These are phyloP conservation scores for Boletus sp. DNA, from an alignment of 768 basidiomycete species.

Conservation along the genomic window DNA sequence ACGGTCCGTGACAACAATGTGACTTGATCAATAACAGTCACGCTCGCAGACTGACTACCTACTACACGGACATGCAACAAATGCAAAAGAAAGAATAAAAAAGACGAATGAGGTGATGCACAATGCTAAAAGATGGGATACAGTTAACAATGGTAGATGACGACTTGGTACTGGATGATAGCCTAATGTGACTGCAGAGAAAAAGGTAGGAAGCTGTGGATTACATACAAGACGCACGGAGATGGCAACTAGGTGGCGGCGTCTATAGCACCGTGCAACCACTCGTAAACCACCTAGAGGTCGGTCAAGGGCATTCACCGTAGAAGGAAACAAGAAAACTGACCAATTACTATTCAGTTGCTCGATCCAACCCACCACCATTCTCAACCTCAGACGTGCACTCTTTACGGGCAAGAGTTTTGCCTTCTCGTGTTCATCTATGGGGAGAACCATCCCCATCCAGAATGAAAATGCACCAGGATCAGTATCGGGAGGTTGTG, in stretches of 20 bases:
- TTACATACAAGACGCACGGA: slow-evolving; percentile 10
- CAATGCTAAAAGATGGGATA: slow-evolving; percentile 16
- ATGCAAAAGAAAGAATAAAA: not conserved
- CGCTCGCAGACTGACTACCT: not conserved
- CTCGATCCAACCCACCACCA: slow-evolving; percentile 96
- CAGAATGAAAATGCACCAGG: slow-evolving; percentile 77
- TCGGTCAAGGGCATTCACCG: slow-evolving; percentile 14
- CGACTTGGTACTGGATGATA: not conserved
- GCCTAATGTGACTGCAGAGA: slow-evolving; percentile 8
- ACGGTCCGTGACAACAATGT: slow-evolving; percentile 12
- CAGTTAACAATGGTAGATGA: slow-evolving; percentile 11
- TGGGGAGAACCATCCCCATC: slow-evolving; percentile 87
- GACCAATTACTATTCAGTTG: slow-evolving; percentile 59
- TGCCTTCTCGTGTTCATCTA: slow-evolving; percentile 87
- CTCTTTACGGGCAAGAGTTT: slow-evolving; percentile 81
- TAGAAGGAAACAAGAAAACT: slow-evolving; percentile 13
- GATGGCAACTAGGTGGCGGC: not conserved
- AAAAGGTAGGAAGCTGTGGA: slow-evolving; percentile 5
- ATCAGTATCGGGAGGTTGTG: slow-evolving; percentile 61
- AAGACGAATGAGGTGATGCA: slow-evolving; percentile 12
- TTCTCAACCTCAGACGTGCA: slow-evolving; percentile 69
- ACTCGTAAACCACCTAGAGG: slow-evolving; percentile 69
- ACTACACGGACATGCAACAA: not conserved
- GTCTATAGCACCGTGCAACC: slow-evolving; percentile 57
- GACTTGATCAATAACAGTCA: slow-evolving; percentile 7